phyloP scores from a whole-genome alignment of 2,329 filamentous ascomycete species.

The Geosmithia morbida region DNA sequence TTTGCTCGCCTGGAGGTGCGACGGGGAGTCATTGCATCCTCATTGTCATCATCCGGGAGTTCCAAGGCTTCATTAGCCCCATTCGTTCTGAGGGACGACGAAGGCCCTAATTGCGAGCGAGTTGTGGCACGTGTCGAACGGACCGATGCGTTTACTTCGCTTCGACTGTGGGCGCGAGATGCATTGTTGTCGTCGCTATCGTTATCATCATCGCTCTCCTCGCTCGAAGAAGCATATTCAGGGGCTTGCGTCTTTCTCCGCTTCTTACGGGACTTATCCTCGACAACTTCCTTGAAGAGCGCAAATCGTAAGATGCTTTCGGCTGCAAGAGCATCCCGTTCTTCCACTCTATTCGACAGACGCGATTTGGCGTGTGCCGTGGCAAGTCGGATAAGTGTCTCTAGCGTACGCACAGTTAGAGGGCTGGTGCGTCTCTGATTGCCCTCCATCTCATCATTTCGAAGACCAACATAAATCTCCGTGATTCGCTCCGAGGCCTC shows the following conservation, averaged over 20 bases:
- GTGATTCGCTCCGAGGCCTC: slow-evolving; percentile 87
- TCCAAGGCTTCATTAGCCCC: slow-evolving; percentile 24
- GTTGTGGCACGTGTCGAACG: slow-evolving; percentile 16
- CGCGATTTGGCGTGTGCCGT: slow-evolving; percentile 92
- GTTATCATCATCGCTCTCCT: slow-evolving; percentile 43
- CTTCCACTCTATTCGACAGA: slow-evolving; percentile 75
- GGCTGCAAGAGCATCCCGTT: slow-evolving; percentile 75
- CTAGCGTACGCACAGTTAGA: slow-evolving; percentile 90
- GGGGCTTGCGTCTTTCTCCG: slow-evolving; percentile 52
- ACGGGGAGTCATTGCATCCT: slow-evolving; percentile 29
- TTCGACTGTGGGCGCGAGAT: slow-evolving; percentile 37
- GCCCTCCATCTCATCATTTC: slow-evolving; percentile 91
- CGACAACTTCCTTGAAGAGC: slow-evolving; percentile 88
- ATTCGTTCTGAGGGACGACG: not conserved
- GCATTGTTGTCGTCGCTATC: slow-evolving; percentile 38
- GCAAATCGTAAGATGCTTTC: slow-evolving; percentile 88
- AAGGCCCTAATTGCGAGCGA: slow-evolving; percentile 2
- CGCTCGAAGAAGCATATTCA: slow-evolving; percentile 43
- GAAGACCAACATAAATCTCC: slow-evolving; percentile 76
- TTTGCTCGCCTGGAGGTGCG: slow-evolving; percentile 23
- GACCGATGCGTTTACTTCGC: slow-evolving; percentile 9
- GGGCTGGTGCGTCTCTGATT: slow-evolving; percentile 89
- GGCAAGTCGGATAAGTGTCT: slow-evolving; percentile 94
- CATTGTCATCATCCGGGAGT: slow-evolving; percentile 28
- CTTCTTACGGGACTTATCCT: slow-evolving; percentile 68